These are phyloP conservation scores for Aurifilum marmelostoma DNA, from an alignment of 2,329 filamentous ascomycete species.

Conservation along the genomic window DNA sequence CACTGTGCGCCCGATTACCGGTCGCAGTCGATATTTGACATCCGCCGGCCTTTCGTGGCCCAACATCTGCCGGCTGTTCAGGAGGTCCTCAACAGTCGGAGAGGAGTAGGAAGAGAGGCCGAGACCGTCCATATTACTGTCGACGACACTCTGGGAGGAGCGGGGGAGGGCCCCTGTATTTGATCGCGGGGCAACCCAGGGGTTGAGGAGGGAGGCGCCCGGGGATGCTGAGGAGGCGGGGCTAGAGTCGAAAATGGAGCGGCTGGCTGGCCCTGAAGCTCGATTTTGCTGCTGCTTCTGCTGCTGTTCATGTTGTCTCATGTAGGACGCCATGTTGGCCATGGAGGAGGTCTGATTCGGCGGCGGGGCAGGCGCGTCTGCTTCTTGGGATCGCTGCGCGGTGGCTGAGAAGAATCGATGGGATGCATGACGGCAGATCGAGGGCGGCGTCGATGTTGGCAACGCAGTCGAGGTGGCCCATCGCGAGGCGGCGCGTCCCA, in stretches of 20 bases:
- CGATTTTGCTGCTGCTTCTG: slow-evolving; percentile 1
- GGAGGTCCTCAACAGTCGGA: slow-evolving; percentile 34
- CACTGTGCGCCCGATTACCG: slow-evolving; percentile 49
- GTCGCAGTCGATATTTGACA: slow-evolving; percentile 42
- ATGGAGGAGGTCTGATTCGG: not conserved
- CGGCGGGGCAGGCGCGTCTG: slow-evolving; percentile 16
- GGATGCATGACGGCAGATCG: not conserved
- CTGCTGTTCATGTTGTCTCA: slow-evolving; percentile 13
- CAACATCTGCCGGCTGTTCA: slow-evolving; percentile 32
- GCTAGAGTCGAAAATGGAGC: not conserved
- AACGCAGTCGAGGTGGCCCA: not conserved
- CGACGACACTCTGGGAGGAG: slow-evolving; percentile 32
- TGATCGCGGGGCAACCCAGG: not conserved
- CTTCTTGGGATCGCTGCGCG: slow-evolving; percentile 15
- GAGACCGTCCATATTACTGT: slow-evolving; percentile 34
- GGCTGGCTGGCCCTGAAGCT: not conserved
- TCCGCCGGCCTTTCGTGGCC: slow-evolving; percentile 30
- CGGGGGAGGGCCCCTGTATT: not conserved
- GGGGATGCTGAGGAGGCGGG: not conserved
- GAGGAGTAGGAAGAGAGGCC: slow-evolving; percentile 22
- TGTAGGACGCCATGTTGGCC: slow-evolving; percentile 13
- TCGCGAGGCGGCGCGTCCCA: slow-evolving; percentile 26
- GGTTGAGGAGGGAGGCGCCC: not conserved
- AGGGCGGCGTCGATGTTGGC: not conserved
- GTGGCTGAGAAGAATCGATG: slow-evolving; percentile 23